Base-by-base conservation (phyloP, 208 protist species). In the Porcisia hertigi region DNA sequence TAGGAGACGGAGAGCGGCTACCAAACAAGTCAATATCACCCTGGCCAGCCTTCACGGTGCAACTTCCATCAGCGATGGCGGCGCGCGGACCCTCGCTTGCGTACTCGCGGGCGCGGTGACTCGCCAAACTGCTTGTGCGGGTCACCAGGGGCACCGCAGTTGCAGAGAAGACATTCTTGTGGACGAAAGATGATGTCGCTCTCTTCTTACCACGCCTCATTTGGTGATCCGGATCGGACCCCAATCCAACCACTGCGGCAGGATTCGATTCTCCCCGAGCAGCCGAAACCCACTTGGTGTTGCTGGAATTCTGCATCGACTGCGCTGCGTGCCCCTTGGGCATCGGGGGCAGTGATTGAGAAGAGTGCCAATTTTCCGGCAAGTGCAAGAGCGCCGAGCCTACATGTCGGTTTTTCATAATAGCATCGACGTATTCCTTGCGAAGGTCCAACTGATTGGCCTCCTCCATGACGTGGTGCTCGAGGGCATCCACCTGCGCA, bases 401-500 rank as follows among this genome's bases (percentile, higher is more conserved):
- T 20, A 39, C 57, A 8, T 47, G 63, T 6, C 65, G 9, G 7
- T 71, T n/a, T 25, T 78, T 53, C 12, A 78, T 9, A 1, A 71
- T 3, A 0, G 63, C 25, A 9, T 75, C 72, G 2, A 82, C 20
- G 2, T 45, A 16, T 54, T 34, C 72, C 52, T 82, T 82, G 8
- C 73, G 72, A 16, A 49, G 47, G 5, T 66, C 78, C 30, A 82
- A 67, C 1, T 54, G 64, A 16, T 52, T 36, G 0, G 78, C 72
- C 53, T 70, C 73, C 53, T 71, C 52, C 12, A 58, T 53, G 1
- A 82, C 67, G 45, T 78, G 73, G 2, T 41, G 73, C 47, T 70
- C 66, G 1, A 82, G 59, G 16, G 43, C 53, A 36, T 77, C 58
- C 12, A 74, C 53, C 34, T 78, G 73, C 30, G 72, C 73, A 11